These are phyloP conservation scores for Ophioceras dolichostomum DNA, from an alignment of 2,329 filamentous ascomycete genomes.

Conservation along the genomic window DNA sequence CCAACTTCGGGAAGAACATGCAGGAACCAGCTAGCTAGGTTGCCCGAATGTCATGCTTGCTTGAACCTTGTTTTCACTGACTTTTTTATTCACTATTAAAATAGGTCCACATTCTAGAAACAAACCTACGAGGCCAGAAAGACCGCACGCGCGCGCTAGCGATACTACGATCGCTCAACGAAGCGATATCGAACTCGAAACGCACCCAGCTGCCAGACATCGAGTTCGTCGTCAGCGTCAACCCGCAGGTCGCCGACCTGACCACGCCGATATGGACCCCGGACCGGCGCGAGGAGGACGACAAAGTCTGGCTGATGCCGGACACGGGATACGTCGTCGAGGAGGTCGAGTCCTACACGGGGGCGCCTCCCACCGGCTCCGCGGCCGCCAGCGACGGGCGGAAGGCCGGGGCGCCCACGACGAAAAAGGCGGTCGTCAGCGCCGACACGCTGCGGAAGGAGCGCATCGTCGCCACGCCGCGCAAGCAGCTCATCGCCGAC, in stretches of 20 bases:
- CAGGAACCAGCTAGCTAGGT: no score
- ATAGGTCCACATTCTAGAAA: background rate
- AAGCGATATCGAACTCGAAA: background rate
- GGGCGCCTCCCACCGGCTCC: background rate
- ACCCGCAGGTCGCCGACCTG: background rate
- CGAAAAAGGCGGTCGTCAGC: background rate
- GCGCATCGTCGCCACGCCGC: background rate
- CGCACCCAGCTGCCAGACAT: background rate
- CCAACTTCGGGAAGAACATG: no score
- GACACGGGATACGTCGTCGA: background rate
- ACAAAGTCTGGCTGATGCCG: background rate
- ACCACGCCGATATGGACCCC: background rate
- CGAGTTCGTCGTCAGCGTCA: conserved; percentile 1
- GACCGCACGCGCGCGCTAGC: background rate
- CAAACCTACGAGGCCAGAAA: background rate
- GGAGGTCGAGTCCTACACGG: background rate
- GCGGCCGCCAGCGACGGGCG: background rate
- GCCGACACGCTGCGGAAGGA: background rate
- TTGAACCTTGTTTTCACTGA: no score
- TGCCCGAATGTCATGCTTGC: no score
- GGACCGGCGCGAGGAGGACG: background rate
- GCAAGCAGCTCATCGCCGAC: background rate
- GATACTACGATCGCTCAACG: background rate
- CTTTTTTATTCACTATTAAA: background rate
- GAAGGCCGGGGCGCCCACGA: background rate